These are phyloP conservation scores for Hypocrella siamensis DNA, from an alignment of 2,329 filamentous ascomycete genomes.

Conservation along the genomic window DNA sequence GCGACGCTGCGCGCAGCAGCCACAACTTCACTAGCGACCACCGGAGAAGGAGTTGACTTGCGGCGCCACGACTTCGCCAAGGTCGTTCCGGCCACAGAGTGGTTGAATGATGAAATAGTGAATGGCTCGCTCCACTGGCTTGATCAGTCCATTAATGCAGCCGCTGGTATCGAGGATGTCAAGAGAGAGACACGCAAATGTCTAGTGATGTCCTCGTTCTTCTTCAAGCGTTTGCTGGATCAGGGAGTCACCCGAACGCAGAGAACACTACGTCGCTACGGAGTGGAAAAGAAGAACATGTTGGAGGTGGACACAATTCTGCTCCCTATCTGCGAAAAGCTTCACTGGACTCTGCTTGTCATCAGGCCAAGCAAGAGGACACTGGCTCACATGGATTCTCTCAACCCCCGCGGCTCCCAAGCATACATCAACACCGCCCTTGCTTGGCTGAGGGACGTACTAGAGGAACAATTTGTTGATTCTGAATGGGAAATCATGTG, in stretches of 20 bases:
- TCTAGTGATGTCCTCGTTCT: constrained; percentile 49
- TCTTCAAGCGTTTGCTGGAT: constrained; percentile 39
- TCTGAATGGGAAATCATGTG: constrained; percentile 43
- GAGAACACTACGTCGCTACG: constrained; percentile 39
- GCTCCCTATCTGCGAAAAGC: constrained; percentile 48
- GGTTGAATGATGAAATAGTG: constrained; percentile 67
- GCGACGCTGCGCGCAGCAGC: constrained; percentile 18
- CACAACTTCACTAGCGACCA: constrained; percentile 23
- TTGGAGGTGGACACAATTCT: constrained; percentile 51
- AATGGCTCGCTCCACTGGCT: constrained; percentile 50
- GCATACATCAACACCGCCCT: constrained; percentile 25
- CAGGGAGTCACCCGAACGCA: constrained; percentile 31
- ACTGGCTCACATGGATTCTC: constrained; percentile 56
- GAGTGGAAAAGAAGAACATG: constrained; percentile 44
- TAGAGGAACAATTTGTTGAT: constrained; percentile 35
- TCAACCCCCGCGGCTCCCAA: constrained; percentile 26
- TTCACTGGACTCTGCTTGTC: constrained; percentile 59
- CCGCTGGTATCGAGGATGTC: constrained; percentile 33
- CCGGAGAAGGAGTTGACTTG: constrained; percentile 34
- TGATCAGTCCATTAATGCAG: constrained; percentile 40
- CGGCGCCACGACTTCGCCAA: constrained; percentile 44
- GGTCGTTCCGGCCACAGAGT: constrained; percentile 38
- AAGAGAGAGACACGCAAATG: constrained; percentile 38
- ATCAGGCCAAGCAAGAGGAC: constrained; percentile 44
- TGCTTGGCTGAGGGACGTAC: constrained; percentile 40